Conservation (phyloP, 148 eudicot genomes). For the Tetragonia tetragonoides region DNA sequence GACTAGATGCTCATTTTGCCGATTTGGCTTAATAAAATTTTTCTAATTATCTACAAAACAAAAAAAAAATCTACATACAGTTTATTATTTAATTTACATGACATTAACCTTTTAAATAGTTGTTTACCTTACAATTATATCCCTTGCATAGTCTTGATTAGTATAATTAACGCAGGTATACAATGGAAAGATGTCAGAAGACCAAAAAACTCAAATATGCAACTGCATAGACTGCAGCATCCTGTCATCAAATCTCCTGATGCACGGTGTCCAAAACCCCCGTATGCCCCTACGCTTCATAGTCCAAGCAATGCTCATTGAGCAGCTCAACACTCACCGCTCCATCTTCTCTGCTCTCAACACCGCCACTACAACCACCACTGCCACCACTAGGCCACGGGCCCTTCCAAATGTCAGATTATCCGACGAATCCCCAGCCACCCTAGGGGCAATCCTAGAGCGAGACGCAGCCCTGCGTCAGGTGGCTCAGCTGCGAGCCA, state of each 20-base stretch:
- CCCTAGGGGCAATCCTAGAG: conserved; percentile 73
- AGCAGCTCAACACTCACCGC: conserved; percentile 82
- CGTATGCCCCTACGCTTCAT: conserved; percentile 74
- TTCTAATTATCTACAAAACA: too few species aligned
- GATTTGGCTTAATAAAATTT: too few species aligned
- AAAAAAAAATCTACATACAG: too few species aligned
- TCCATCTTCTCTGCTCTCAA: conserved; percentile 43
- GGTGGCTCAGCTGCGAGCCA: conserved; percentile 51
- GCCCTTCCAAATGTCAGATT: conserved; percentile 2
- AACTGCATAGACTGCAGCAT: conserved; percentile 72
- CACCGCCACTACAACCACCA: conserved; percentile 12
- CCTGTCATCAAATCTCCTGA: conserved; percentile 54
- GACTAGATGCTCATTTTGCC: too few species aligned
- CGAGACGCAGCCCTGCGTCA: conserved; percentile 69
- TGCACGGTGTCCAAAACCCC: conserved; percentile 88
- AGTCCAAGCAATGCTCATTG: conserved; percentile 85
- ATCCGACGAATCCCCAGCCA: conserved; percentile 26
- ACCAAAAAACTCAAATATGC: conserved; percentile 59
- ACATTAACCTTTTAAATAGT: too few species aligned
- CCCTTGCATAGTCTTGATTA: too few species aligned
- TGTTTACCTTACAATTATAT: too few species aligned
- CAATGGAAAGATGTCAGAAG: conserved; percentile 51
- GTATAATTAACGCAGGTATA: conserved; percentile 39
- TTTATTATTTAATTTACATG: too few species aligned
- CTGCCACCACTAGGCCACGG: conserved; percentile 9